Evolutionary conservation across 768 basidiomycete genomes (phyloP), one percentile per base, ranked within the genome.

Genomic region (Rhodotorula sphaerocarpa): DNA sequence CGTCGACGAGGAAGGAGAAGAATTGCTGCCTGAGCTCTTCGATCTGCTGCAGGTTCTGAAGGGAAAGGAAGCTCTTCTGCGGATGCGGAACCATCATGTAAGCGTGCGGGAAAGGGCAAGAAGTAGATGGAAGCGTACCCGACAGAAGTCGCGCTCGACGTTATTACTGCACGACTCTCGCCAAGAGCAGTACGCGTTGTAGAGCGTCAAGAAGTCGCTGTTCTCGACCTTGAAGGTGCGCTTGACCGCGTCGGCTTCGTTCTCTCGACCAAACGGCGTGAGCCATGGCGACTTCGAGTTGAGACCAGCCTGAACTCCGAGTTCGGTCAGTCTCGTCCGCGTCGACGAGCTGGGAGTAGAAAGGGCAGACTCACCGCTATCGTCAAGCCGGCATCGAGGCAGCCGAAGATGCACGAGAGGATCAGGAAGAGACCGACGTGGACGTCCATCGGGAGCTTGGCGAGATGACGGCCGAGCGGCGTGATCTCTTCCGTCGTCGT

Each of bases 1-100:
- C 88, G 73, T 97, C 93, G 18, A 93, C 82, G 48, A 97, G 77
- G 75, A 93, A 91, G 80, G 85, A 83, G 57, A 90, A 77, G 65
- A 89, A 83, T 73, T 99, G 93, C 72, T 91, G 90, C 33, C 92
- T 84, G 41, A 96, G 80, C 72, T 96, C 93, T 74, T 97, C 93
- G 34, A 99, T 93, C 75, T 95, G 90, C 76, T 90, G 85, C 53
- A 99, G 78, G 73, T 90, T 96, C 84, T 90, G 73, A 20, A 64
- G 67, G 11, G 62, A 48, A 25, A 50, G 52, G 65, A 50, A 61
- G 53, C 18, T 50, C 46, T 58, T 70, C 59, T 65, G 54, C 50
- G 14, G 33, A 20, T 7, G 10, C 15, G 21, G n/a, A n/a, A n/a
- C n/a, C n/a, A n/a, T n/a, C n/a, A n/a, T 6, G 28, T 50, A 18